Base-by-base conservation (phyloP, 352 stramenopile genomes). In the Pythium rhizo-oryzae region DNA sequence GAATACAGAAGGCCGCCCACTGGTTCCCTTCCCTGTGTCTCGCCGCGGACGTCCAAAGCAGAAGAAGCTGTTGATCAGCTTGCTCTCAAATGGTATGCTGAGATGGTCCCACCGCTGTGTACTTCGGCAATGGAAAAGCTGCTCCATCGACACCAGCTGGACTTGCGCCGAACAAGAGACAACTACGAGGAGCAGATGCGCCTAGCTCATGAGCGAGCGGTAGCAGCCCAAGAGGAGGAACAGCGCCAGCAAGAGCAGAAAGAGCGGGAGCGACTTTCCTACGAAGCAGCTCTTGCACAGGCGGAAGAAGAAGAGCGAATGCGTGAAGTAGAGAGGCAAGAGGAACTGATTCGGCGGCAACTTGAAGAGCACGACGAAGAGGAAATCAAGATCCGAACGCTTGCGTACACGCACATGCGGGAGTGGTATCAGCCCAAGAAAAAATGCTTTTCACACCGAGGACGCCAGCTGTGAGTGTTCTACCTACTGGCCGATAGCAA, bases 381-480 rank as follows among this genome's bases (percentile, higher is more conserved):
- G 49, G 81, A 89, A 24, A 73, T 83, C 44, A 84, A 82, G 62
- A 87, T 89, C 57, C 71, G 77, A 28, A 87, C 78, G 4, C 70
- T 89, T 12, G 78, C 81, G 39, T 89, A 89, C 61, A 77, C 81
- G 0, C 81, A 89, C 62, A 78, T 70, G 11, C 75, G 81, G 12
- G 81, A 87, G 64, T 89, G 81, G 81, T 79, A 78, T 59, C 81
- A 89, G 55, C 81, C 79, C 18, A 78, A 89, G 60, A 89, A 87
- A 37, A 84, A 84, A 49, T 89, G 78, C 25, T 89, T 87, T 50
- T 78, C 75, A 44, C 79, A 89, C 65, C 81, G 81, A 15, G 79
- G 81, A 12, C 78, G 79, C 0, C 72, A 87, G 52, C 58, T 89
- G 81, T 89, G 49, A 75, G 71, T 80, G 28, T 13, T n/a, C 33